Base-by-base conservation (phyloP, 1,139 yeast genomes). In the Taphrina betulina region DNA sequence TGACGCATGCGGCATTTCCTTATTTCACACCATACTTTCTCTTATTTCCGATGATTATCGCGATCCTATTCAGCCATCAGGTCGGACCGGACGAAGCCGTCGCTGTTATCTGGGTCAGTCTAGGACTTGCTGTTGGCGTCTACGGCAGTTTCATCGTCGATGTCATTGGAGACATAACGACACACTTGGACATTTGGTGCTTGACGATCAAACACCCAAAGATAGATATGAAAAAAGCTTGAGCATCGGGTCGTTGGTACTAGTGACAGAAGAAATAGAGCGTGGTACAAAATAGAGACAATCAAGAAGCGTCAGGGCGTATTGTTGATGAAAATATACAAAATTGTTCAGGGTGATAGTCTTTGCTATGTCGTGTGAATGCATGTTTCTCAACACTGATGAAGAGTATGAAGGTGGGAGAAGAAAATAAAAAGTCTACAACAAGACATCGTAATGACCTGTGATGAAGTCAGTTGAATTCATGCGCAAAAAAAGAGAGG, bases 1-100 rank as follows among this genome's bases (percentile, higher is more conserved):
- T 85, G 64, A 83, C 92, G 31, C 68, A 78, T 52, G 89, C 83
- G 66, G 70, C 72, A 16, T 85, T 82, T 72, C 94, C 94, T 23
- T 65, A 64, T 57, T 68, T 72, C 69, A 69, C 70, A 26, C 54
- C 54, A 1, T 50, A 50, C 46, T 56, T 71, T 33, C 68, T 72
- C 16, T 62, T 69, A 63, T 60, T 70, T 16, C 72, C 75, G 14
- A 65, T 72, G 26, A 60, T 67, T 41, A 57, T 62, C 2, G 76
- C 74, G 8, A 65, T 73, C 5, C 40, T 72, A 12, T 57, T 58
- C 35, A 24, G 53, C 20, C 17, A n/a, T 19, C 5, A 36, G 3
- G 43, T 58, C 29, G 43, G 56, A 1, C 48, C 56, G 23, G 12
- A 23, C 4, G 50, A 45, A 37, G 76, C 72, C 63, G 52, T 65